Evolutionary conservation across 495 filamentous ascomycete genomes (phyloP).

Genomic region (Penicillium argentinense): DNA sequence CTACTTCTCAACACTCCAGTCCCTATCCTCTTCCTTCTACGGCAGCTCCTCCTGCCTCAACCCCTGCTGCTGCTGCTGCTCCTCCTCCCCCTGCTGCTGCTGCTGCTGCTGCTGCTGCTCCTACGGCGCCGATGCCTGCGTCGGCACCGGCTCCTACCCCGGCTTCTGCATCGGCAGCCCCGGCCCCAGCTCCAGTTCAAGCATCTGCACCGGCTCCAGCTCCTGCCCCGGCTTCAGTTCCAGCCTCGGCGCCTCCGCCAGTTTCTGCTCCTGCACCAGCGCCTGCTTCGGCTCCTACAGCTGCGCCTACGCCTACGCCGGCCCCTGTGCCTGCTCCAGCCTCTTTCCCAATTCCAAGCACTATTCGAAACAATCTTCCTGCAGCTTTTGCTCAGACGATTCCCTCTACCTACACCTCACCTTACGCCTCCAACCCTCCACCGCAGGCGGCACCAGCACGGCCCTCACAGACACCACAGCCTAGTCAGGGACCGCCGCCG

Average conservation of each 20-base stretch:
- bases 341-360: slow-evolving; percentile 42
- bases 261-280: slow-evolving; percentile 12
- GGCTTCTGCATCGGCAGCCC: slow-evolving; percentile 13
- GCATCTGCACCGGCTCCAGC: slow-evolving; percentile 20
- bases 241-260: slow-evolving; percentile 18
- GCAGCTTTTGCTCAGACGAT: slow-evolving; percentile 42
- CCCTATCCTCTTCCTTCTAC: slow-evolving; percentile 19
- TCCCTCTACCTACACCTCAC: slow-evolving; percentile 42
- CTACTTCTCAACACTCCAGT: slow-evolving; percentile 23
- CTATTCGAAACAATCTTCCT: slow-evolving; percentile 45
- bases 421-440: slow-evolving; percentile 43
- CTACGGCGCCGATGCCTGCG: slow-evolving; percentile 4
- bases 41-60: slow-evolving; percentile 6
- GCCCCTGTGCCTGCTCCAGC: slow-evolving; percentile 18
- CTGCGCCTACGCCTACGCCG: neutral
- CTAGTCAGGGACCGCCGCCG: slow-evolving; percentile 19
- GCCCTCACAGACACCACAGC: slow-evolving; percentile 33
- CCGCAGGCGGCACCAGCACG: slow-evolving; percentile 30
- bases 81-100: slow-evolving; percentile 6
- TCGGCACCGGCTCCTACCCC: slow-evolving; percentile 12
- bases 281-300: slow-evolving; percentile 3
- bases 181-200: slow-evolving; percentile 11
- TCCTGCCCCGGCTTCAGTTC: slow-evolving; percentile 18
- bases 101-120: slow-evolving; percentile 6
- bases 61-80: slow-evolving; percentile 10